Evolutionary conservation across 2,329 filamentous ascomycete species (phyloP).

Genomic region (Aspergillus sp.): DNA sequence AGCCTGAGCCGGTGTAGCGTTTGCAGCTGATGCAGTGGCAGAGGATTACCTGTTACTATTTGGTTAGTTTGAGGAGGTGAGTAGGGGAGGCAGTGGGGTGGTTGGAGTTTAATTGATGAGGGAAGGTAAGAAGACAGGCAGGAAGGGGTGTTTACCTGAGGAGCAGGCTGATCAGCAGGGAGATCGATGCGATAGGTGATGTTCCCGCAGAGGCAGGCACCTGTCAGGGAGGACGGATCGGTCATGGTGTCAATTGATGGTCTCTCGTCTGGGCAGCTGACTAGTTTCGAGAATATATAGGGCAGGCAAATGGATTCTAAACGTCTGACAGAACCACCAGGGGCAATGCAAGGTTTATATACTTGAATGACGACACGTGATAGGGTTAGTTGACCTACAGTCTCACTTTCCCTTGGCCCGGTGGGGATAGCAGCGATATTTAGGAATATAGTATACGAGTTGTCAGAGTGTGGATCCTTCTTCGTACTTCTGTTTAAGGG

Average conservation of each 20-base stretch:
- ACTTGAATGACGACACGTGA: no score
- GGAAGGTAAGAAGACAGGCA: neutral
- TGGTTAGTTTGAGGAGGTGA: neutral
- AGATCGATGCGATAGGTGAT: constrained; percentile 17
- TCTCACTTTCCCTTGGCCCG: no score
- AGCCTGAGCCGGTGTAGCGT: constrained; percentile 24
- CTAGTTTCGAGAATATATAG: no score
- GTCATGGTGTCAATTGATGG: constrained; percentile 11
- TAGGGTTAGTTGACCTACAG: no score
- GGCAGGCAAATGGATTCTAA: no score
- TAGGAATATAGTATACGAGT: no score
- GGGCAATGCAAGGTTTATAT: no score
- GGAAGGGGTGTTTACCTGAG: constrained; percentile 16
- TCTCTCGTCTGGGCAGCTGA: no score
- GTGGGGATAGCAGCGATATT: no score
- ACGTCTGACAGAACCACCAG: no score
- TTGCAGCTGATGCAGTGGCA: constrained; percentile 29
- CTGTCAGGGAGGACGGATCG: constrained; percentile 8
- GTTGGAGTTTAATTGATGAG: neutral
- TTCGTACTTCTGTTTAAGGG: no score
- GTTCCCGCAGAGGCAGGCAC: constrained; percentile 14
- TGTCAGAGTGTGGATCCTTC: no score
- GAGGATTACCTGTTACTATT: neutral
- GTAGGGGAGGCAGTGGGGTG: neutral
- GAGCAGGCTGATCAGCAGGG: constrained; percentile 10